Evolutionary conservation across 129 eudicot species (phyloP), one percentile per base, ranked within the genome.

Genomic region (Flaveria linearis): DNA sequence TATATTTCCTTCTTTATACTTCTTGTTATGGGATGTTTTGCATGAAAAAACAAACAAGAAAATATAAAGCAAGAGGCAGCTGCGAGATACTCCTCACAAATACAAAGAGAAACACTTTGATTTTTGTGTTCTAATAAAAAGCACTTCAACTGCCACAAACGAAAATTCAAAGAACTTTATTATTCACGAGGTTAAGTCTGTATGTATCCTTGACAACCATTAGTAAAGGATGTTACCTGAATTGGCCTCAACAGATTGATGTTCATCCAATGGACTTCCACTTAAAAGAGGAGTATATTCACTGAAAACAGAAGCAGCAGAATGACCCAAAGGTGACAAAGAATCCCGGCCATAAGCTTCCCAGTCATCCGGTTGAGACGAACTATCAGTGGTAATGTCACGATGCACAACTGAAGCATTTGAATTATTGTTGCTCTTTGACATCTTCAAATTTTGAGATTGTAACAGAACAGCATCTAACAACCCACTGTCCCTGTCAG

Each of bases 381-480:
- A 68, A 70, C 82, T 79, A 58, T 81, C 85, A 14, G 79, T 50
- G 17, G 68, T 42, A 47, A 57, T 78, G 74, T 81, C 89, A 58
- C 69, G 74, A 17, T 70, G 76, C 7, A 41, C 61, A 69, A 45
- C 58, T 25, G 86, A 76, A 63, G 66, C 73, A 66, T 57, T 45
- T 18, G 86, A 75, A 65, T 47, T 76, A 74, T 63, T 75, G 58
- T 74, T 79, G 60, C 74, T 76, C 82, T 85, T 83, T 41, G 83
- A 64, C 57, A 72, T 82, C 45, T 77, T 92, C 79, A 78, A 30
- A n/a, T 83, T 79, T 76, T 84, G 80, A 36, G 98, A 84, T 80
- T 88, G 90, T 68, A 82, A 82, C 14, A 92, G 84, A 64, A 92
- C 88, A 4, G 96, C 96, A 75, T 92, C 98, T 83, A 92, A 79